phyloP scores from a whole-genome alignment of 176 grass and related monocot genomes.

The Typha latifolia region DNA sequence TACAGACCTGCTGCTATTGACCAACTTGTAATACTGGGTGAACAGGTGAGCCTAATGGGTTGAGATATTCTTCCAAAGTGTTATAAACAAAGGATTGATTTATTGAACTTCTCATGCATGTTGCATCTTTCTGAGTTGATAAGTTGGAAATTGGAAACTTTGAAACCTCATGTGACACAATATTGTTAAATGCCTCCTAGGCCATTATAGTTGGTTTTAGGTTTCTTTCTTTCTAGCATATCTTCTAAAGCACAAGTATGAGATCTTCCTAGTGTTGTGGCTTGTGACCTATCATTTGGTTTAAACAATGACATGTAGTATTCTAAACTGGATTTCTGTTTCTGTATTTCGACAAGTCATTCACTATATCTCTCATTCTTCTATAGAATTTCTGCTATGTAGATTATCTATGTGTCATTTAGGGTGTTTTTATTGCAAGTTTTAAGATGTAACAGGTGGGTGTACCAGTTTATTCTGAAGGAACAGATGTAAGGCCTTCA shows the following conservation, averaged over 20 bases:
- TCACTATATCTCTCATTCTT: neutral
- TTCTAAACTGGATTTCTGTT: neutral
- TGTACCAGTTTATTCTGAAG: constrained; percentile 86
- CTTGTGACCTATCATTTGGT: neutral
- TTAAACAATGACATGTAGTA: neutral
- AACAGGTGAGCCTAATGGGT: constrained; percentile 45
- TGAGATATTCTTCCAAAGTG: neutral
- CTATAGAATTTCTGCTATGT: no score
- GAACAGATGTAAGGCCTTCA: constrained; percentile 58
- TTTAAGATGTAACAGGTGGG: constrained; percentile 43
- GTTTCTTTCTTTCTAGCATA: neutral
- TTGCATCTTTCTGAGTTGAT: neutral
- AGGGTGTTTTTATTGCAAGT: neutral
- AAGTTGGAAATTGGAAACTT: neutral
- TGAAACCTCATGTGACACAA: neutral
- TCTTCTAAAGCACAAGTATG: no score
- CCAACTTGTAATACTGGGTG: constrained; percentile 73
- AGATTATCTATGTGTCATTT: no score
- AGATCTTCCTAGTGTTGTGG: neutral
- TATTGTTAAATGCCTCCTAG: no score
- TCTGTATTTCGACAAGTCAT: neutral
- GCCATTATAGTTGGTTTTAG: neutral
- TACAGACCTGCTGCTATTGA: constrained; percentile 99
- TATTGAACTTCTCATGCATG: neutral
- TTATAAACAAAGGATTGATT: constrained; percentile 5